phyloP scores from a whole-genome alignment of 208 protist species.

The Wallacemonas sp. region DNA sequence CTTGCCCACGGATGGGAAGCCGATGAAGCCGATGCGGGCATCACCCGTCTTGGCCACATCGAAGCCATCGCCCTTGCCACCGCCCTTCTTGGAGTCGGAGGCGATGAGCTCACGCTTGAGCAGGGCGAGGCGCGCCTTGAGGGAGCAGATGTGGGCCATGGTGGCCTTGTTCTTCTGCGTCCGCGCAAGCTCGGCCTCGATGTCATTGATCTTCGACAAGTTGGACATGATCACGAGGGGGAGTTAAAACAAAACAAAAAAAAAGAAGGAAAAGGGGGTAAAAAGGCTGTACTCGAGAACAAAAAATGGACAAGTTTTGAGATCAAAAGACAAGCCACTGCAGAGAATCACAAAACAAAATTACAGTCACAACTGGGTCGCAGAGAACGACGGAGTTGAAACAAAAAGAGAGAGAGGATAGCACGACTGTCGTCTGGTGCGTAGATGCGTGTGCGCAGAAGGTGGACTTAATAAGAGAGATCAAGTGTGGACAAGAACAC shows the following conservation, averaged over 20 bases:
- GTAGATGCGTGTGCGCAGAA: constrained; percentile 5
- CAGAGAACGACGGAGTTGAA: too few species aligned
- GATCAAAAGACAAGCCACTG: too few species aligned
- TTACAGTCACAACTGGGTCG: constrained; percentile 10
- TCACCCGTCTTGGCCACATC: constrained; percentile 98
- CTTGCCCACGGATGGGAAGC: constrained; percentile 98
- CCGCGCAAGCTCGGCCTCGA: constrained; percentile 96
- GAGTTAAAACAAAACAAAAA: neutral
- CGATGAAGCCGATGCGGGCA: constrained; percentile 96
- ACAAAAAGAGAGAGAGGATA: too few species aligned
- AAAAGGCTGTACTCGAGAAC: neutral
- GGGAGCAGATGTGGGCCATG: constrained; percentile 95
- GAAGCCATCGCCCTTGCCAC: constrained; percentile 95
- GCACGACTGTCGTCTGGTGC: neutral
- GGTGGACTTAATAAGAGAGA: too few species aligned
- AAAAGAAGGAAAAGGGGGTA: neutral
- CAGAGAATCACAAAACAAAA: constrained; percentile 1
- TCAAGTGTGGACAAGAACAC: constrained; percentile 2
- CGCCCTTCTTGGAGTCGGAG: constrained; percentile 86
- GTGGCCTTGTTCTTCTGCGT: constrained; percentile 99
- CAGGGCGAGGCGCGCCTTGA: constrained; percentile 99
- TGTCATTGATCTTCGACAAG: constrained; percentile 94
- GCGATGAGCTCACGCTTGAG: constrained; percentile 96
- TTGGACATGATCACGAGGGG: constrained; percentile 42
- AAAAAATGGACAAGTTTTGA: too few species aligned